Conservation (phyloP, 371 early-diverging fungal genomes). For the Mucor plumbeus region DNA sequence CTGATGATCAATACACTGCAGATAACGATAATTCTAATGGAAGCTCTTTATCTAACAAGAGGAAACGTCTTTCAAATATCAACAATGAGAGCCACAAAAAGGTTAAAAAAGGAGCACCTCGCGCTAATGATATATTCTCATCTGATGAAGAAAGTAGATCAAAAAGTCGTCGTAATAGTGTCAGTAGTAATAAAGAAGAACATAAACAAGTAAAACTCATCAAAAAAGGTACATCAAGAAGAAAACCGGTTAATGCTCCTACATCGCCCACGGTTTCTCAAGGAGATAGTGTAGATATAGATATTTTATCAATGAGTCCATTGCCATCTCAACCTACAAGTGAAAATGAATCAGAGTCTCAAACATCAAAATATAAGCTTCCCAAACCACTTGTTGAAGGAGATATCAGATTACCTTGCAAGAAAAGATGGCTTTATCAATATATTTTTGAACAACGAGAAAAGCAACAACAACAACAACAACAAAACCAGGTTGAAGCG, state of each 20-base stretch:
- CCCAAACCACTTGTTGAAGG: neutral
- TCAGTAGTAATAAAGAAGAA: slow-evolving; percentile 2
- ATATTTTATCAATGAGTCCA: slow-evolving; percentile 23
- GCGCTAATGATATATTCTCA: slow-evolving; percentile 11
- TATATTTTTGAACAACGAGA: slow-evolving; percentile 10
- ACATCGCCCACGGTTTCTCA: slow-evolving; percentile 24
- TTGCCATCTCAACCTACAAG: neutral
- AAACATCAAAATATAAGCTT: neutral
- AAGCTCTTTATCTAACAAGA: neutral
- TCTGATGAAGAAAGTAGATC: slow-evolving; percentile 23
- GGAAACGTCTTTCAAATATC: slow-evolving; percentile 5
- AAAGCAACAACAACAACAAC: neutral
- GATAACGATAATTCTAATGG: neutral
- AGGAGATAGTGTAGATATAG: slow-evolving; percentile 33
- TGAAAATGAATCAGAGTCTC: neutral
- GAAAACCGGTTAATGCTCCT: neutral
- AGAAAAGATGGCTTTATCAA: slow-evolving; percentile 26
- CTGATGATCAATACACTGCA: neutral
- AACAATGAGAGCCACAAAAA: neutral
- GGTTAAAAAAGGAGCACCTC: neutral
- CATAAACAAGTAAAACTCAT: neutral
- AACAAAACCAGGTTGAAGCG: neutral
- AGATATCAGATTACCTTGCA: slow-evolving; percentile 10
- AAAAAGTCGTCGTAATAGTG: neutral
- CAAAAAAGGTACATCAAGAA: slow-evolving; percentile 4